phyloP scores from a whole-genome alignment of 1,139 yeast species.

The Hansenula lynferdii region DNA sequence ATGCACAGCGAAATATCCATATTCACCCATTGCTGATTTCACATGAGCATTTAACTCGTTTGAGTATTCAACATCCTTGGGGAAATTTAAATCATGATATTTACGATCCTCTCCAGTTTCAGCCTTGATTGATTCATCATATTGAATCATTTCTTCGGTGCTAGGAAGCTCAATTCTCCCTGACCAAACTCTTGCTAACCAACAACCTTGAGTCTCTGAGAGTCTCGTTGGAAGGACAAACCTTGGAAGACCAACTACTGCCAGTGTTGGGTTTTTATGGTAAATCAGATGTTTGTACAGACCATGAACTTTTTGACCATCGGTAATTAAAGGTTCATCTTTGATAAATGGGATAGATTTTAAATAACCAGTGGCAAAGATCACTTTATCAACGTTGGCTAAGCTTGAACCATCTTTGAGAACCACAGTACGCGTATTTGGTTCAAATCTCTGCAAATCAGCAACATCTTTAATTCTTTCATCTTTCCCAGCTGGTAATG shows the following conservation, averaged over 20 bases:
- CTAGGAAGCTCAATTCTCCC: constrained; percentile 41
- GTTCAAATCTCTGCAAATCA: constrained; percentile 35
- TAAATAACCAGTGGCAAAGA: constrained; percentile 64
- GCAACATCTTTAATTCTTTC: constrained; percentile 21
- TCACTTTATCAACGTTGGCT: constrained; percentile 39
- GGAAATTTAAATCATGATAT: constrained; percentile 22
- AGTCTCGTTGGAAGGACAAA: constrained; percentile 54
- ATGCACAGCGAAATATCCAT: constrained; percentile 22
- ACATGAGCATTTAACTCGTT: constrained; percentile 18
- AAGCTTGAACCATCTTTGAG: constrained; percentile 35
- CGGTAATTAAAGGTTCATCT: constrained; percentile 33
- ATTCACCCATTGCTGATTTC: constrained; percentile 16
- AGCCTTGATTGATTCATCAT: constrained; percentile 6
- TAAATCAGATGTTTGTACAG: constrained; percentile 49
- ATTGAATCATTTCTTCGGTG: constrained; percentile 20
- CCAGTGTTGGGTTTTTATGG: constrained; percentile 50
- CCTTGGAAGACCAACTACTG: constrained; percentile 48
- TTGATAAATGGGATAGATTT: constrained; percentile 43
- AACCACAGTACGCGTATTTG: constrained; percentile 24
- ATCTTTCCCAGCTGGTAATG: constrained; percentile 35
- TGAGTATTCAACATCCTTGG: constrained; percentile 22
- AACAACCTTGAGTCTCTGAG: constrained; percentile 54
- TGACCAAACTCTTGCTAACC: constrained; percentile 49
- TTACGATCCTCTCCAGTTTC: constrained; percentile 17
- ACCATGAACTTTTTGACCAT: constrained; percentile 41